Percentiles rank a stretch among this genome's conserved stretches.
Conservation (phyloP, 352 stramenopile species). For the Lagenidium giganteum region DNA sequence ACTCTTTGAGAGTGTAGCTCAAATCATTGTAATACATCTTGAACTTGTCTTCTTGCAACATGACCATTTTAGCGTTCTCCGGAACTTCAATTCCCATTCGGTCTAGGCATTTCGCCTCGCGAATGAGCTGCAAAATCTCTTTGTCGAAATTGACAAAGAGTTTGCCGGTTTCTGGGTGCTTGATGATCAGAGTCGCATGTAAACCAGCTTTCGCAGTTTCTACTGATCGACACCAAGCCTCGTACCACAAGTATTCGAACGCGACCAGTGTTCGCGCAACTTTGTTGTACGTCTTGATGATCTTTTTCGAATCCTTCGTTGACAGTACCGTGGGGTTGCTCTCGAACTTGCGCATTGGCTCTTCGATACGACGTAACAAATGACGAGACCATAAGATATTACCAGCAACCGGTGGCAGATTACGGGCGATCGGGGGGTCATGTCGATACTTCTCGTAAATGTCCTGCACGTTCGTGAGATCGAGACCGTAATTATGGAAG, state of each 20-base stretch:
- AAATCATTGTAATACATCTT: constrained; percentile 85
- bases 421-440: constrained; percentile 72
- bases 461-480: constrained; percentile 80
- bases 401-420: constrained; percentile 76
- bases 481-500: constrained; percentile 89
- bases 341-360: constrained; percentile 87
- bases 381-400: constrained; percentile 87
- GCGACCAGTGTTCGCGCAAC: constrained; percentile 84
- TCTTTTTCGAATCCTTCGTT: constrained; percentile 87
- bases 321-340: constrained; percentile 78
- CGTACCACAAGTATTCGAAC: constrained; percentile 89
- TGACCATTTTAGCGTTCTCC: constrained; percentile 78
- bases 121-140: constrained; percentile 84
- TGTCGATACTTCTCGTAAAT: constrained; percentile 86
- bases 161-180: constrained; percentile 61
- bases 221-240: constrained; percentile 80
- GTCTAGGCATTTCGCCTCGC: constrained; percentile 78
- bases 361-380: constrained; percentile 80
- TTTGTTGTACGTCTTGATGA: constrained; percentile 91
- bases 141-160: constrained; percentile 89
- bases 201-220: constrained; percentile 72
- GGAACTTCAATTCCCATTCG: constrained; percentile 82
- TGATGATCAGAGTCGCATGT: constrained; percentile 81
- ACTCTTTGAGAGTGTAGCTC: constrained; percentile 73
- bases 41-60: constrained; percentile 85